These are phyloP conservation scores for Pleurotus ostreatus DNA, from an alignment of 768 basidiomycete genomes.

Conservation along the genomic window DNA sequence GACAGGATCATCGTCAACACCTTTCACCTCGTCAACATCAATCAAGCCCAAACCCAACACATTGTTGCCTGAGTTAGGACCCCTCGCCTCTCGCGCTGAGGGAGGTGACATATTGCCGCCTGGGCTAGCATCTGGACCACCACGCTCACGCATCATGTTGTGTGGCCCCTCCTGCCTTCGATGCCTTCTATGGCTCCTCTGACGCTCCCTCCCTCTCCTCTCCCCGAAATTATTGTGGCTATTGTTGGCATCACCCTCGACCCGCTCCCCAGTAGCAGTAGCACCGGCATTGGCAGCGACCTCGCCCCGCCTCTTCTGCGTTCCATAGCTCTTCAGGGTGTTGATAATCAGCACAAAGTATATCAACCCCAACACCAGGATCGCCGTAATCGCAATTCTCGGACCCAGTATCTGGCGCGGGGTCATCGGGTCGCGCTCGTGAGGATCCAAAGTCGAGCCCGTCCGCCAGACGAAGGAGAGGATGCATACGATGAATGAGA, in stretches of 20 bases:
- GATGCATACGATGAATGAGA: conserved; percentile 59
- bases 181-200: conserved; percentile 14
- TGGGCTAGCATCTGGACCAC: background rate
- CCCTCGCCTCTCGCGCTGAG: background rate
- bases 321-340: conserved; percentile 60
- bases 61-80: background rate
- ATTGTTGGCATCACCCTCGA: background rate
- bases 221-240: conserved; percentile 13
- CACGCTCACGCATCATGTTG: conserved; percentile 6
- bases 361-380: conserved; percentile 55
- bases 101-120: background rate
- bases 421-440: conserved; percentile 30
- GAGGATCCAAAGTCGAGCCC: conserved; percentile 34
- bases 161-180: conserved; percentile 12
- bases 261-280: background rate
- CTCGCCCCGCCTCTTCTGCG: conserved; percentile 13
- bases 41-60: background rate
- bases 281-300: conserved; percentile 4
- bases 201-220: conserved; percentile 24
- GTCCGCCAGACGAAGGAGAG: conserved; percentile 71
- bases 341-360: conserved; percentile 59
- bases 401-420: conserved; percentile 39
- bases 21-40: background rate
- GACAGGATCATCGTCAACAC: background rate
- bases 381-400: conserved; percentile 49